Evolutionary conservation across 805 yeast genomes (phyloP).

Genomic region (Lipomyces yamadae): DNA sequence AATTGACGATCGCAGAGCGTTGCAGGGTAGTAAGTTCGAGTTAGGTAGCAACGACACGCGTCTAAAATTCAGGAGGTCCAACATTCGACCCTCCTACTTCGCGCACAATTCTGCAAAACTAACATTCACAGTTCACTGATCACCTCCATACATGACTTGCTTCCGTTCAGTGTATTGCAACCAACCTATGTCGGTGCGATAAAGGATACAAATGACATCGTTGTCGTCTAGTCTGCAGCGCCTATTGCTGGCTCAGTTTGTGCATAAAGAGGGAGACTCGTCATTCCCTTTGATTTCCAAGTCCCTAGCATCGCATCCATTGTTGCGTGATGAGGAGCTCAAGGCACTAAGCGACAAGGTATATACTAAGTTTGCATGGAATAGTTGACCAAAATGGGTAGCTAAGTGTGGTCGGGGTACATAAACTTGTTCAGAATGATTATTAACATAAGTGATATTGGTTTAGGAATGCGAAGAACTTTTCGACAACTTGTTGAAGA

Average conservation of each 20-base stretch:
- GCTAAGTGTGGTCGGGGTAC: not conserved
- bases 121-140: not conserved
- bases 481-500: slow-evolving; percentile 25
- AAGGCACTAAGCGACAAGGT: slow-evolving; percentile 30
- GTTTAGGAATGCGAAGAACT: slow-evolving; percentile 36
- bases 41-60: too few relatives aligned
- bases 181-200: not conserved
- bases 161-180: not conserved
- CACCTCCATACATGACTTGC: not conserved
- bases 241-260: slow-evolving; percentile 38
- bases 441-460: too few relatives aligned
- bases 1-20: not conserved
- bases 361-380: not conserved
- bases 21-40: not conserved
- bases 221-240: slow-evolving; percentile 32
- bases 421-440: too few relatives aligned
- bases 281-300: slow-evolving; percentile 36
- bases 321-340: slow-evolving; percentile 32
- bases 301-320: slow-evolving; percentile 37
- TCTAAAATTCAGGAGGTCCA: too few relatives aligned
- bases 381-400: not conserved
- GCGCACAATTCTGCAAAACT: too few relatives aligned
- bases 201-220: slow-evolving; percentile 12
- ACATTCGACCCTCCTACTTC: too few relatives aligned
- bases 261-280: slow-evolving; percentile 39